Conservation (phyloP, 2,329 filamentous ascomycete genomes). For the Fusarium sp. region DNA sequence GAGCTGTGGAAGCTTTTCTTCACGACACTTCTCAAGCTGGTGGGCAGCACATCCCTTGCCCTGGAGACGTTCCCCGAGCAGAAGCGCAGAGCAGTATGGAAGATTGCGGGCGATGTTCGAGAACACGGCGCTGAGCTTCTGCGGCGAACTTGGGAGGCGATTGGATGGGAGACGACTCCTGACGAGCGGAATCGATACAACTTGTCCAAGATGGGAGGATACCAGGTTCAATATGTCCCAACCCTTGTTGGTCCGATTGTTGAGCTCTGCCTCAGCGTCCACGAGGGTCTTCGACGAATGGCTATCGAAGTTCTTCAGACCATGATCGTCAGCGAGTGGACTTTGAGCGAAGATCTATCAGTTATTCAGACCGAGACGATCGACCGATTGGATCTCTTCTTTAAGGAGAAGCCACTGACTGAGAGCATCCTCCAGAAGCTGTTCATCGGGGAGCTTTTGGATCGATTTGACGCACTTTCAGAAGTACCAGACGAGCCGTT, state of each 20-base stretch:
- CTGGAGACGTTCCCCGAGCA: conserved; percentile 97
- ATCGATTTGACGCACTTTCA: conserved; percentile 80
- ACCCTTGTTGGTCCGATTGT: conserved; percentile 91
- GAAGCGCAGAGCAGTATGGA: conserved; percentile 96
- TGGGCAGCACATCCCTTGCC: conserved; percentile 88
- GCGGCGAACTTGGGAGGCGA: conserved; percentile 89
- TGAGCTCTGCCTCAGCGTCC: conserved; percentile 93
- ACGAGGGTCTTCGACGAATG: conserved; percentile 88
- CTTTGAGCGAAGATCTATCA: conserved; percentile 89
- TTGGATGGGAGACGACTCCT: conserved; percentile 90
- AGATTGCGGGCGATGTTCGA: conserved; percentile 95
- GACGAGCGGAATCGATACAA: conserved; percentile 86
- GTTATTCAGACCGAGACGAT: conserved; percentile 97
- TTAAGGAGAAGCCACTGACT: conserved; percentile 88
- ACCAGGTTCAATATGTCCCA: conserved; percentile 98
- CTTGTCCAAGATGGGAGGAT: conserved; percentile 88
- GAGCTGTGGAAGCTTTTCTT: conserved; percentile 96
- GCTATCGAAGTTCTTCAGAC: conserved; percentile 94
- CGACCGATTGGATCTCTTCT: conserved; percentile 88
- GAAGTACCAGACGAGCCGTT: conserved; percentile 77
- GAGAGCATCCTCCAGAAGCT: conserved; percentile 93
- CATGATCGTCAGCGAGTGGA: conserved; percentile 99
- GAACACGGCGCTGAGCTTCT: conserved; percentile 91
- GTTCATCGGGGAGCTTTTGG: conserved; percentile 87
- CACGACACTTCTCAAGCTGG: conserved; percentile 86